Evolutionary conservation across 164 flowering plant genomes (phyloP), one percentile per base, ranked within the genome.

Genomic region (Magnolia officinalis): DNA sequence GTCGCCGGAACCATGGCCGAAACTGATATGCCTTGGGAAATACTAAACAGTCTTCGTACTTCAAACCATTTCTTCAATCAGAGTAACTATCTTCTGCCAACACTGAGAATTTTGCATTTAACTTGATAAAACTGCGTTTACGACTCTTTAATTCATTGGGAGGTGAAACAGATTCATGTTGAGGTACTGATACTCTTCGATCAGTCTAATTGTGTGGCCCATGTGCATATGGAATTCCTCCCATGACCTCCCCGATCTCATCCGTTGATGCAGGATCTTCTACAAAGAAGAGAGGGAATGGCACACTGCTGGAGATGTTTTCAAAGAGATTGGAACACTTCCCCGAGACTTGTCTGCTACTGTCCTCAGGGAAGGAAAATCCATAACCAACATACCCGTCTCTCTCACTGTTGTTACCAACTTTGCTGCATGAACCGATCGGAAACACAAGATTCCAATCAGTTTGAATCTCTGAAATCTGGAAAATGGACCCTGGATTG

Each of bases 391-490:
- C 71, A 55, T 51, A 71, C 59, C 11, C 20, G 16, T 79, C 68
- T 45, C 23, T 24, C 18, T 75, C 72, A 71, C 67, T 71, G 51
- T 29, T 75, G 61, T 21, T 8, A 64, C n/a, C 70, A 49, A 55
- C 45, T 23, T 37, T 55, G 52, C 52, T 52, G 2, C 52, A 50
- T 31, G 74, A 70, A 71, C 71, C 23, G 37, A 72, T 50, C 21
- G 67, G 67, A 64, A 64, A 18, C 20, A 18, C 10, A 64, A 63
- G 61, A 75, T 65, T 64, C 50, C 59, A 55, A 31, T 75, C 67
- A 8, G 71, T 59, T 66, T 51, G 78, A 65, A 66, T 75, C 37
- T 72, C 68, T 19, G 75, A 55, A 26, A 79, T 31, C 78, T 61
- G 75, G 64, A 52, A 71, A 75, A 66, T 51, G 66, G 75, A 75